Evolutionary conservation across 2,329 filamentous ascomycete genomes (phyloP).

Genomic region (Exophiala sp.): DNA sequence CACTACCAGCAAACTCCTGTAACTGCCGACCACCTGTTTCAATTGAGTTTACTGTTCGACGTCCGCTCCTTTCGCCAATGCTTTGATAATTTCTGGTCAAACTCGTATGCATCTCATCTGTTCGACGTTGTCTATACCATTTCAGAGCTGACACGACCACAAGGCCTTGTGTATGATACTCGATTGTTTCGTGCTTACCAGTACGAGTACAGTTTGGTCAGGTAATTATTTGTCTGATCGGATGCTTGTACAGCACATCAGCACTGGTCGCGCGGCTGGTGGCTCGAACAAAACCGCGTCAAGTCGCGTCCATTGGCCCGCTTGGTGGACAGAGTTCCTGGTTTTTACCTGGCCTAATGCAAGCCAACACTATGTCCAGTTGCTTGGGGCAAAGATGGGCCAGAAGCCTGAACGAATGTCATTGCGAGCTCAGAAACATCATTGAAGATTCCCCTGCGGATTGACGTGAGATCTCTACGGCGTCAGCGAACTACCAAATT

Average conservation of each 20-base stretch:
- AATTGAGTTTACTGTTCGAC: too few relatives aligned
- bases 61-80: too few relatives aligned
- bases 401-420: conserved; percentile 20
- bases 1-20: not conserved
- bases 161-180: not conserved
- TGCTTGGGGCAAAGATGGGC: conserved; percentile 18
- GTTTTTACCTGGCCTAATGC: conserved; percentile 24
- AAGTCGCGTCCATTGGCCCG: conserved; percentile 23
- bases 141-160: too few relatives aligned
- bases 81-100: too few relatives aligned
- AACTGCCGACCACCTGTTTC: not conserved
- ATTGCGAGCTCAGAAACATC: conserved; percentile 16
- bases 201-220: conserved; percentile 10
- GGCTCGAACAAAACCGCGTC: conserved; percentile 22
- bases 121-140: too few relatives aligned
- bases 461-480: conserved; percentile 21
- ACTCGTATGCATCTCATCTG: too few relatives aligned
- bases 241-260: conserved; percentile 17
- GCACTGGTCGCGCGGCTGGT: conserved; percentile 23
- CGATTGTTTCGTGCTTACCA: conserved; percentile 6
- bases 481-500: not conserved
- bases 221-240: conserved; percentile 3
- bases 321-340: conserved; percentile 20
- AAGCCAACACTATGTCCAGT: conserved; percentile 21
- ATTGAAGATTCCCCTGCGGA: conserved; percentile 15